Percentiles rank a stretch among this genome's conserved stretches.
Evolutionary conservation across 192 early-diverging fungal species (phyloP).

Genomic region (Rhizoclosmatium globosum): DNA sequence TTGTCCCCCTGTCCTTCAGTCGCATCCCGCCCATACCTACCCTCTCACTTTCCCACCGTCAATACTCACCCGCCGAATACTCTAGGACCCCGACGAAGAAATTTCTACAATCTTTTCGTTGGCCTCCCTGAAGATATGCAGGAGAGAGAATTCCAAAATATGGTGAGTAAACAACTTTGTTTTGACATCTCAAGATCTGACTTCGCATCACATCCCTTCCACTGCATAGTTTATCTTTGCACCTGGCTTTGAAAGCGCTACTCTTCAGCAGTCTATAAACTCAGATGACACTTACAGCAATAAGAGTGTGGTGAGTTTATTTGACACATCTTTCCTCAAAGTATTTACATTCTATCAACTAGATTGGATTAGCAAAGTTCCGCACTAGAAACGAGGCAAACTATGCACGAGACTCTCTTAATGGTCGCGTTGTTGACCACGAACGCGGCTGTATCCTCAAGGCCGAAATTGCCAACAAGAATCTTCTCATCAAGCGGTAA

Average conservation of each 20-base stretch:
- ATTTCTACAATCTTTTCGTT: conserved; percentile 98
- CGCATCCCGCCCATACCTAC: not conserved
- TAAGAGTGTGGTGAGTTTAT: not conserved
- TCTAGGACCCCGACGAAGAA: conserved; percentile 65
- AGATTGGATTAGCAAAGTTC: conserved; percentile 99
- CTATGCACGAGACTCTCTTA: conserved; percentile 89
- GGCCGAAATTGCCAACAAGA: conserved; percentile 99
- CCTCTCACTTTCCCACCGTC: not conserved
- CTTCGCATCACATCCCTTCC: not conserved
- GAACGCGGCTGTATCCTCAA: conserved; percentile 89
- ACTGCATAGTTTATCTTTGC: conserved; percentile 83
- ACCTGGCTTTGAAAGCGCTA: conserved; percentile 95
- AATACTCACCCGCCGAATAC: not conserved
- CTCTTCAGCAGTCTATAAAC: conserved; percentile 80
- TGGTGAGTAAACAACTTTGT: not conserved
- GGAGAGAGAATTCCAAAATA: conserved; percentile 93
- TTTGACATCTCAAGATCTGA: not conserved
- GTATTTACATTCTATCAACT: not conserved
- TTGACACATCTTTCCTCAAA: not conserved
- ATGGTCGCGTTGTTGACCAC: conserved; percentile 91
- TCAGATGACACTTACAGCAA: conserved; percentile 56
- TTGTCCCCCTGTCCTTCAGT: not conserved
- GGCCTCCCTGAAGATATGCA: conserved; percentile 99
- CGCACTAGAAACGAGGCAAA: conserved; percentile 87
- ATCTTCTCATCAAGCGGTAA: conserved; percentile 89